Conservation (phyloP, 805 yeast species). For the Ogataea siamensis region DNA sequence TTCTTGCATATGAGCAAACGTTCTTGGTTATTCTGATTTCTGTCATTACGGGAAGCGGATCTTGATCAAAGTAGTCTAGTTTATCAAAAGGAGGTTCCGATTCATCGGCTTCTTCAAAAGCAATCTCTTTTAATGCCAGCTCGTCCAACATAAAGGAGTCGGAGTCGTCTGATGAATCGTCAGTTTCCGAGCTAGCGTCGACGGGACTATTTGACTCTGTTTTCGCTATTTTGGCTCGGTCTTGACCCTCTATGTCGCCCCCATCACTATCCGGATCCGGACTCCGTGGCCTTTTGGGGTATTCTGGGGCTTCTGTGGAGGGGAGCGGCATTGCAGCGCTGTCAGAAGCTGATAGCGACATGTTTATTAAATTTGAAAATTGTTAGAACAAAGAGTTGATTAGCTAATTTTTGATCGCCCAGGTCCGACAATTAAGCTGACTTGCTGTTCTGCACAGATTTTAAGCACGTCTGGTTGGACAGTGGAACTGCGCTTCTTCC, state of each 20-base stretch:
- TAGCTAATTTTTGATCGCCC: background rate
- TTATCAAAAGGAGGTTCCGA: slow-evolving; percentile 7
- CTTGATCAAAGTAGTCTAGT: slow-evolving; percentile 16
- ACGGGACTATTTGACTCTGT: background rate
- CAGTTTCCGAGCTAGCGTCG: slow-evolving; percentile 5
- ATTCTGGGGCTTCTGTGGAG: slow-evolving; percentile 1
- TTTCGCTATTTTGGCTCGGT: slow-evolving; percentile 3
- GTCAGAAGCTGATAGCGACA: slow-evolving; percentile 8
- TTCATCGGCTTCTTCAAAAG: slow-evolving; percentile 6
- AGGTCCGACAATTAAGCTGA: background rate
- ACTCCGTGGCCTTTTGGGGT: slow-evolving; percentile 5
- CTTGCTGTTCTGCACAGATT: no score
- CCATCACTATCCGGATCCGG: slow-evolving; percentile 7
- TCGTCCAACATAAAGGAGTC: slow-evolving; percentile 7
- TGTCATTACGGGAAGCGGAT: slow-evolving; percentile 21
- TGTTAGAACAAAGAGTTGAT: background rate
- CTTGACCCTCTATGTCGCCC: slow-evolving; percentile 2
- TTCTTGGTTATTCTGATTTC: slow-evolving; percentile 37
- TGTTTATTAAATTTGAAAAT: slow-evolving; percentile 4
- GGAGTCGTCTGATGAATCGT: slow-evolving; percentile 4
- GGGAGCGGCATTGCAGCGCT: slow-evolving; percentile 2
- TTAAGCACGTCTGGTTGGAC: no score
- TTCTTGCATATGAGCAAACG: slow-evolving; percentile 45
- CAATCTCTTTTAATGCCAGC: slow-evolving; percentile 9
- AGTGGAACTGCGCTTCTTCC: no score